A percentile compares a stretch with the other conserved stretches of the same genome.
Conservation (phyloP, 257 asterid species). For the Nicotiana benthamiana region DNA sequence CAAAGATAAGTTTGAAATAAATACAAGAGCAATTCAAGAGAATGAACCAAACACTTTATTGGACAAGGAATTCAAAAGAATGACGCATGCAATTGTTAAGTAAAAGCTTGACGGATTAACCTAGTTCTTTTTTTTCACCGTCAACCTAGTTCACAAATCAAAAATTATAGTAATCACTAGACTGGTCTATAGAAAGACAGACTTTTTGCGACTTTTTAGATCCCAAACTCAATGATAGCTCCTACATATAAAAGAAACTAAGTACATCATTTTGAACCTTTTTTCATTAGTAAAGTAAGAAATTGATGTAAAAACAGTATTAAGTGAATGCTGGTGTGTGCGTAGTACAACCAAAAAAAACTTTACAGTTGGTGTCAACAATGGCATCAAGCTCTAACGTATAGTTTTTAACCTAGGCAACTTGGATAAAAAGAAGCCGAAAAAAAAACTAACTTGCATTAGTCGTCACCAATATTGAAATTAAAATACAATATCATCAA, state of each 20-base stretch:
- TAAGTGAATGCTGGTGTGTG: no score
- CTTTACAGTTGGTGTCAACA: no score
- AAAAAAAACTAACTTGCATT: neutral
- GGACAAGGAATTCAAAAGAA: neutral
- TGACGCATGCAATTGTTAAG: neutral
- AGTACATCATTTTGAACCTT: neutral
- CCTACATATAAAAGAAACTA: neutral
- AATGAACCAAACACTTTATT: neutral
- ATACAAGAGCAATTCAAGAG: neutral
- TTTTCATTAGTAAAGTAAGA: no score
- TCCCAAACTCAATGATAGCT: neutral
- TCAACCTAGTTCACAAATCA: neutral
- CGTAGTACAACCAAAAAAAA: no score
- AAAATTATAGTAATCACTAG: neutral
- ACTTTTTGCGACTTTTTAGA: neutral
- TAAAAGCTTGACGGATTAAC: neutral
- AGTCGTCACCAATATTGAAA: neutral
- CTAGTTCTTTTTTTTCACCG: neutral
- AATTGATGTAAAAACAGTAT: no score
- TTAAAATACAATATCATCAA: neutral
- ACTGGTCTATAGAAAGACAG: neutral
- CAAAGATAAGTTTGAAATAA: neutral
- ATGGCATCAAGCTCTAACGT: no score
- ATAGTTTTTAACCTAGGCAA: neutral
- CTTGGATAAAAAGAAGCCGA: neutral